Evolutionary conservation across 345 rosid species (phyloP), one percentile per base, ranked within the genome.

Genomic region (Bruguiera gymnorhiza): DNA sequence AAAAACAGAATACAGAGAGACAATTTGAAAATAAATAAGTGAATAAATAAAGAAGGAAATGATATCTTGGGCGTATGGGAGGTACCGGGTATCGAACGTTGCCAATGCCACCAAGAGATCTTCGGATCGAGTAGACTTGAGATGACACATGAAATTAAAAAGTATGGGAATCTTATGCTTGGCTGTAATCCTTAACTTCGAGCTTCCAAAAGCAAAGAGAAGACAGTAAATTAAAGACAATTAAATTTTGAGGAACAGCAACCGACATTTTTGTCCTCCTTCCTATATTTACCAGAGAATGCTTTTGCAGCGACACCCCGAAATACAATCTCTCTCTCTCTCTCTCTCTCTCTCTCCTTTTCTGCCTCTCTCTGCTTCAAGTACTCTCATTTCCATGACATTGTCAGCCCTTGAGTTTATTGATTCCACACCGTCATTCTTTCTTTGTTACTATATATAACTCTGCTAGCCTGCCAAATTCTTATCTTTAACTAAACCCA

Each of bases 401-500:
- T 63, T 69, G 81, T 72, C 75, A 53, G n/a, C 37, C 60, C 70
- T 63, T 66, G 66, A 71, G 73, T 57, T 66, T 67, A 63, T 26
- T 63, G 60, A 53, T 64, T 67, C 30, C 60, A 73, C 72, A 66
- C 63, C 73, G 69, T 53, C 43, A 73, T 60, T 62, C 72, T 63
- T 60, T 59, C 24, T 55, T 78, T 50, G n/a, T 67, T 24, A 67
- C 11, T 21, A 32, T 55, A 50, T 19, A 26, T 56, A 24, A 32
- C 29, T 39, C 65, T 29, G 65, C 36, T 50, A 34, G 51, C 55
- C 86, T 80, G 82, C 60, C 60, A 73, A 80, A 53, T 67, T 80
- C 77, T 69, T 51, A 60, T 77, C 86, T 83, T 83, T 83, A 70
- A 46, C 84, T 29, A 73, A 64, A 57, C 78, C 82, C 86, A 66